Evolutionary conservation across 345 rosid genomes (phyloP), one percentile per base, ranked within the genome.

Genomic region (Garcia nutans): DNA sequence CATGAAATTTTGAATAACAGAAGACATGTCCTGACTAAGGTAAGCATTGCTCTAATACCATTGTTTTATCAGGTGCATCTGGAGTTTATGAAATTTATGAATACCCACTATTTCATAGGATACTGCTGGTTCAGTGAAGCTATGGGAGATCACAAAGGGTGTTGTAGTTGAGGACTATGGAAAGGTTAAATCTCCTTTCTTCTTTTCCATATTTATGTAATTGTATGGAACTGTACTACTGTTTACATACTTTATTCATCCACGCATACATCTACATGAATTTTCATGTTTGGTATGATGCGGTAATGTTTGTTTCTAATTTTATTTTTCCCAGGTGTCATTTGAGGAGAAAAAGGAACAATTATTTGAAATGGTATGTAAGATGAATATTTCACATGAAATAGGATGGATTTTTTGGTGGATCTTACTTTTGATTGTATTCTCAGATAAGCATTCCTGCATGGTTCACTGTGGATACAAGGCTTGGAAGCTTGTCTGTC

Each of bases 1-100:
- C 97, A 96, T 91, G 98, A 91, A 85, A 89, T 96, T 83, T 85
- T 93, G 85, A 96, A 93, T 80, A 90, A 96, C 72, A 87, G 92
- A 90, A 91, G 97, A 85, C 98, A 96, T 85, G 91, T 96, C 68
- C 86, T 96, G 86, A 93, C 99, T 5, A 93, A 93, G 99, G 99
- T 93, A 77, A 76, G 74, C 50, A 37, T 71, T 17, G 31, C 64
- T 55, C 15, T 67, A 62, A 73, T 44, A 19, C 62, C 50, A 73
- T 70, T 78, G 16, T 71, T 70, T 78, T 17, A 41, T 56, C 37
- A 19, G 20, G 68, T 23, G 47, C 31, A 23, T 64, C 66, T 45
- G 33, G 57, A 47, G 68, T 59, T 15, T 23, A n/a, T 77, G 60
- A 60, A 72, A 82, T 76, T 70, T 68, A 76, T 84, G 24, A 59